phyloP scores from a whole-genome alignment of 345 rosid genomes.

The Heritiera fomes region DNA sequence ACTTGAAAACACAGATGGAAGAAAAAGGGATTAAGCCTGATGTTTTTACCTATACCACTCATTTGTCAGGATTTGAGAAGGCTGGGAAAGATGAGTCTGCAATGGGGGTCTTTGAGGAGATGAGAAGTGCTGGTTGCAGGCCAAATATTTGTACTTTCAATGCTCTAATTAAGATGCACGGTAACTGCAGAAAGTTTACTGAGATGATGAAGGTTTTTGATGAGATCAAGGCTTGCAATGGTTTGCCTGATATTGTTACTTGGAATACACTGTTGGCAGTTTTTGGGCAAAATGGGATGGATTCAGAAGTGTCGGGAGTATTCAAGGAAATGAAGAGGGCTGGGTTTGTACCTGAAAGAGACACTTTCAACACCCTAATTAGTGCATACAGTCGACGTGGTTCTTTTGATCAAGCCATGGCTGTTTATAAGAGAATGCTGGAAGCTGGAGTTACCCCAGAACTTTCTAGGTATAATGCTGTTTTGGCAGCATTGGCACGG shows the following conservation, averaged over 20 bases:
- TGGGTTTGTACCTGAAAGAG: conserved; percentile 89
- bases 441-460: conserved; percentile 84
- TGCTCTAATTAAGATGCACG: conserved; percentile 93
- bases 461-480: conserved; percentile 87
- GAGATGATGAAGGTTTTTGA: conserved; percentile 96
- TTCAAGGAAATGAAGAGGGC: conserved; percentile 99
- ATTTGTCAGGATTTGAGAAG: conserved; percentile 83
- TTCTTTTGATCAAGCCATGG: conserved; percentile 85
- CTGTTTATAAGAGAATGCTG: conserved; percentile 76
- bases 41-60: conserved; percentile 94
- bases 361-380: conserved; percentile 85
- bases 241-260: conserved; percentile 80
- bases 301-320: conserved; percentile 83
- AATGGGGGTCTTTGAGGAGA: conserved; percentile 73
- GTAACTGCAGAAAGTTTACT: conserved; percentile 77
- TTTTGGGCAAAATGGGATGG: conserved; percentile 91
- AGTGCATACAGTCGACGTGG: conserved; percentile 93
- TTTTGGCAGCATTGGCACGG: conserved; percentile 91
- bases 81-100: conserved; percentile 85
- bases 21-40: conserved; percentile 71
- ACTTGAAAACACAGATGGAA: conserved; percentile 72
- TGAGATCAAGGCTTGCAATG: conserved; percentile 63
- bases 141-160: conserved; percentile 94
- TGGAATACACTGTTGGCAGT: conserved; percentile 93
- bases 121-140: conserved; percentile 71